Conservation (phyloP, 306 rosid species). For the Castanea sativa region DNA sequence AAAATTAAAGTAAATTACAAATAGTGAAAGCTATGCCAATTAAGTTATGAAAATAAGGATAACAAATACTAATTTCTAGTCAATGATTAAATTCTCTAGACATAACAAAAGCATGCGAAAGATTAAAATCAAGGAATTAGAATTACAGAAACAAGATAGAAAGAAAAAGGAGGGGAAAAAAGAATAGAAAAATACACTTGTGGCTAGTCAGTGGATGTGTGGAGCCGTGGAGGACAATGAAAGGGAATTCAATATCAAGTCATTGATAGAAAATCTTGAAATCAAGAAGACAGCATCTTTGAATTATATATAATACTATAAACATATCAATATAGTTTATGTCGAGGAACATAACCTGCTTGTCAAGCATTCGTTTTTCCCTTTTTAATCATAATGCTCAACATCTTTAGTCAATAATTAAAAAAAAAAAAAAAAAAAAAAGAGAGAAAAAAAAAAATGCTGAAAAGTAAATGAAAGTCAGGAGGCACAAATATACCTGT, state of each 20-base stretch:
- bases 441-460: neutral
- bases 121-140: neutral
- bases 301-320: neutral
- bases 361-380: neutral
- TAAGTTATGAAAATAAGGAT: neutral
- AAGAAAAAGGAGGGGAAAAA: neutral
- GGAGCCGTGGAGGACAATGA: neutral
- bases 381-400: neutral
- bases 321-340: neutral
- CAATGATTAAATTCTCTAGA: neutral
- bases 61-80: neutral
- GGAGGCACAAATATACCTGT: slow-evolving; percentile 55
- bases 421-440: too few species aligned
- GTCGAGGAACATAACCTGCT: neutral
- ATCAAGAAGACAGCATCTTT: neutral
- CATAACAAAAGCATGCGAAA: neutral
- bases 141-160: neutral
- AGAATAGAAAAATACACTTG: neutral
- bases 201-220: neutral
- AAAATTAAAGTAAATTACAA: neutral
- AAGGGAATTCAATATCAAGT: neutral
- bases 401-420: neutral
- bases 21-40: neutral
- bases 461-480: neutral
- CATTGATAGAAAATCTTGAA: neutral